phyloP scores from a whole-genome alignment of 768 basidiomycete genomes.

The Tephrocybe sp. region DNA sequence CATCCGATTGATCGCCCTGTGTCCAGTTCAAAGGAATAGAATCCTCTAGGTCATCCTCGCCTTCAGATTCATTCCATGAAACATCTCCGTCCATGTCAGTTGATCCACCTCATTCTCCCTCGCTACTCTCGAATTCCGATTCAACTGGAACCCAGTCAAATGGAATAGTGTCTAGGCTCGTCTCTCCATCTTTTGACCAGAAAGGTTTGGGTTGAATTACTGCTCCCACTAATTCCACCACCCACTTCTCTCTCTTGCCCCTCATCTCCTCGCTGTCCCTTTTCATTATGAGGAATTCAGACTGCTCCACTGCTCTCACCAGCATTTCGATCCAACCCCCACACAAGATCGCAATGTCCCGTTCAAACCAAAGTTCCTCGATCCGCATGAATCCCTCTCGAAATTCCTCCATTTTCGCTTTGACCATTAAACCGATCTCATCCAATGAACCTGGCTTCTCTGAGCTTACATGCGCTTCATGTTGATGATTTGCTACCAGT shows the following conservation, averaged over 20 bases:
- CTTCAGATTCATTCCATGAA: conserved; percentile 38
- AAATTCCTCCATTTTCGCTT: conserved; percentile 52
- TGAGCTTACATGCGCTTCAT: conserved; percentile 48
- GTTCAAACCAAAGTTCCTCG: conserved; percentile 50
- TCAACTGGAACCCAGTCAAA: conserved; percentile 44
- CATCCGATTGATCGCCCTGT: conserved; percentile 9
- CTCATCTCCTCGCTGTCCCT: conserved; percentile 30
- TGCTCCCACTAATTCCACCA: conserved; percentile 42
- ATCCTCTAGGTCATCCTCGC: conserved; percentile 25
- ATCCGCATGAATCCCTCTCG: conserved; percentile 47
- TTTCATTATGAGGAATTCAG: conserved; percentile 36
- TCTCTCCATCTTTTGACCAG: conserved; percentile 29
- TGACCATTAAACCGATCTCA: conserved; percentile 49
- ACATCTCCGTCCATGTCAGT: conserved; percentile 40
- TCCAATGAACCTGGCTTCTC: conserved; percentile 36
- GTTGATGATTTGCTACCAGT: conserved; percentile 44
- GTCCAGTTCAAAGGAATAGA: conserved; percentile 15
- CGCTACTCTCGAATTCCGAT: conserved; percentile 21
- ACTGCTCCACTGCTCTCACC: conserved; percentile 42
- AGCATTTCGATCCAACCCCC: conserved; percentile 63
- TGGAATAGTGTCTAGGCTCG: conserved; percentile 39
- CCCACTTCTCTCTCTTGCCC: conserved; percentile 35
- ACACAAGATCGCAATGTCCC: conserved; percentile 43
- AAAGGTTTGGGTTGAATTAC: conserved; percentile 23
- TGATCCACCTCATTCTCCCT: conserved; percentile 26